Conservation (phyloP, 2,329 filamentous ascomycete genomes). For the Teratosphaeria viscida region DNA sequence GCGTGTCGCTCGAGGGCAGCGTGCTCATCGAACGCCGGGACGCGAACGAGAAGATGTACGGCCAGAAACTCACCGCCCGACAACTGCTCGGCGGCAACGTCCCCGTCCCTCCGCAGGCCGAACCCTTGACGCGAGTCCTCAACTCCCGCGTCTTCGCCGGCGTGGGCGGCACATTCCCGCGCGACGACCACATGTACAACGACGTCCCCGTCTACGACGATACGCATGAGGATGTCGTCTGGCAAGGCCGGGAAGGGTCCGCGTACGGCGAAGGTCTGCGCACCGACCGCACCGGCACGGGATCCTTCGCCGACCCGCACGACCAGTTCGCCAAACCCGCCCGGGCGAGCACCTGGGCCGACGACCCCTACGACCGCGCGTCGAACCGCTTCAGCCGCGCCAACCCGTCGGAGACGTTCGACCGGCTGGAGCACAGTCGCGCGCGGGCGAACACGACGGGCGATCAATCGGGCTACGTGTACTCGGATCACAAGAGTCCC, state of each 20-base stretch:
- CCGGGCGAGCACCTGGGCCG: slow-evolving; percentile 62
- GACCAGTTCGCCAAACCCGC: slow-evolving; percentile 47
- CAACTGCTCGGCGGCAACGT: slow-evolving; percentile 74
- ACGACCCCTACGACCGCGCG: slow-evolving; percentile 59
- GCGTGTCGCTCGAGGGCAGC: slow-evolving; percentile 86
- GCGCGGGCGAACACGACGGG: slow-evolving; percentile 13
- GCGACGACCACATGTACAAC: slow-evolving; percentile 73
- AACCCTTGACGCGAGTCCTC: slow-evolving; percentile 72
- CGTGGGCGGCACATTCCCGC: slow-evolving; percentile 34
- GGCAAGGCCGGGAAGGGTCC: slow-evolving; percentile 64
- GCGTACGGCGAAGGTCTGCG: slow-evolving; percentile 59
- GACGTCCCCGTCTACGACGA: slow-evolving; percentile 85
- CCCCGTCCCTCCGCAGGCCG: slow-evolving; percentile 67
- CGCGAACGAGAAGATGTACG: slow-evolving; percentile 94
- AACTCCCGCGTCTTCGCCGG: slow-evolving; percentile 79
- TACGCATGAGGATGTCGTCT: slow-evolving; percentile 68
- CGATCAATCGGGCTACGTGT: slow-evolving; percentile 41
- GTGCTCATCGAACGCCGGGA: slow-evolving; percentile 90
- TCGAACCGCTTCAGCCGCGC: slow-evolving; percentile 38
- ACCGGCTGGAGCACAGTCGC: slow-evolving; percentile 26
- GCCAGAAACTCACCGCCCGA: slow-evolving; percentile 65
- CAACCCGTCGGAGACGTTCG: slow-evolving; percentile 42
- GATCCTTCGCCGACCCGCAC: slow-evolving; percentile 22
- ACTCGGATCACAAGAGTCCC: slow-evolving; percentile 39
- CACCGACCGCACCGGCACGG: slow-evolving; percentile 38